Base-by-base conservation (phyloP, 2,329 filamentous ascomycete genomes). In the Clonostachys rhizophaga region DNA sequence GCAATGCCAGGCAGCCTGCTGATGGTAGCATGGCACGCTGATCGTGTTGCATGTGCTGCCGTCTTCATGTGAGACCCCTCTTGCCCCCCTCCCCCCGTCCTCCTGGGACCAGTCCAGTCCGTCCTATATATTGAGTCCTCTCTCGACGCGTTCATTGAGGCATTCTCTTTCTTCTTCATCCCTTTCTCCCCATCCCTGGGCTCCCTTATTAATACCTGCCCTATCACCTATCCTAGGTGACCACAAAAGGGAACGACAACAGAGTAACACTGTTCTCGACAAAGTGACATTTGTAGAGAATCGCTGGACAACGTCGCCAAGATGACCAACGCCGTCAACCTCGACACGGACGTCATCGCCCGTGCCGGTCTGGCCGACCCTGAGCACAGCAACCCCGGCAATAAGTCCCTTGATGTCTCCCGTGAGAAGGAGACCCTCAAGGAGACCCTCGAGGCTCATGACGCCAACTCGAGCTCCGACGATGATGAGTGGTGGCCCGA, bases 281-380 rank as follows among this genome's bases (percentile, higher is more conserved):
- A 43, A 30, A 30, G 24, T 30, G 24, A 30, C 9, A 30, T 10
- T 30, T 30, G 24, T 30, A 30, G 24, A 40, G 30, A 24, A 43
- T 39, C 24, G 34, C 40, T 34, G 36, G 12, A 30, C 24, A 30
- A 30, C 8, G 24, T 37, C 36, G 41, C 46, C 54, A 58, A 35
- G 46, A 69, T 69, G 66, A 62, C 63, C 45, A 65, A 53, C 54
- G 56, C 64, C 43, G 50, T 52, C 51, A 58, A 64, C 49, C 60
- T 65, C 54, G 64, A 69, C 55, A 56, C 50, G 49, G 66, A 69
- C 50, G 61, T 57, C 55, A 66, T 69, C 48, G 62, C 58, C 47
- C 58, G 51, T 47, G 54, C 63, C 17, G 63, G 62, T 41, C 55
- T 65, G 16, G 58, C 49, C 42, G 61, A 66, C 49, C 49, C 59